These are phyloP conservation scores for Daldinia loculata DNA, from an alignment of 495 filamentous ascomycete species.

Conservation along the genomic window DNA sequence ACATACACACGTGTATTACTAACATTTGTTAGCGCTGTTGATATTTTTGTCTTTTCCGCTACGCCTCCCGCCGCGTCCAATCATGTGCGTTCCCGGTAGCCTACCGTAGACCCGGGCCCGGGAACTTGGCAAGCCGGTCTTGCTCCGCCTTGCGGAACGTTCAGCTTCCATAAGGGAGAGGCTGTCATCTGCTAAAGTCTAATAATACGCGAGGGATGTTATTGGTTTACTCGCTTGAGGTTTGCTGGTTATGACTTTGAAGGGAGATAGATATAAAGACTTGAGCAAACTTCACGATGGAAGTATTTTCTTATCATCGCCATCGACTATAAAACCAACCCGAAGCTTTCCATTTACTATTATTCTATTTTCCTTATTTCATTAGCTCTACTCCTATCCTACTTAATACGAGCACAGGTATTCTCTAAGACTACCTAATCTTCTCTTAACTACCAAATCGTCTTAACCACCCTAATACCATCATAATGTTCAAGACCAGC, in stretches of 20 bases:
- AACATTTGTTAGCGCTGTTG: neutral
- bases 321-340: constrained; percentile 12
- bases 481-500: constrained; percentile 28
- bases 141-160: constrained; percentile 32
- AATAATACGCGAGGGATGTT: neutral
- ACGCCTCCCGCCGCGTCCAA: neutral
- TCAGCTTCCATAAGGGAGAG: neutral
- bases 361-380: constrained; percentile 16
- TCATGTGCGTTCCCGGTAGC: neutral
- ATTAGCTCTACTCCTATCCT: constrained; percentile 20
- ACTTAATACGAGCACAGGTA: constrained; percentile 7
- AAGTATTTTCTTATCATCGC: constrained; percentile 10
- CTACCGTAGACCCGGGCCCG: neutral
- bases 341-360: constrained; percentile 18
- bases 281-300: constrained; percentile 12
- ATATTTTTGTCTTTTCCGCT: neutral
- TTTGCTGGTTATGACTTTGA: neutral
- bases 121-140: constrained; percentile 12
- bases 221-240: constrained; percentile 3
- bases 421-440: constrained; percentile 18
- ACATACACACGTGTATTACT: neutral
- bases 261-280: constrained; percentile 26
- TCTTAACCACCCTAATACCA: constrained; percentile 12
- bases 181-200: neutral
- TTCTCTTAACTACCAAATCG: constrained; percentile 2